These are phyloP conservation scores for Aspergillus biplanus DNA, from an alignment of 495 filamentous ascomycete species.

Conservation along the genomic window DNA sequence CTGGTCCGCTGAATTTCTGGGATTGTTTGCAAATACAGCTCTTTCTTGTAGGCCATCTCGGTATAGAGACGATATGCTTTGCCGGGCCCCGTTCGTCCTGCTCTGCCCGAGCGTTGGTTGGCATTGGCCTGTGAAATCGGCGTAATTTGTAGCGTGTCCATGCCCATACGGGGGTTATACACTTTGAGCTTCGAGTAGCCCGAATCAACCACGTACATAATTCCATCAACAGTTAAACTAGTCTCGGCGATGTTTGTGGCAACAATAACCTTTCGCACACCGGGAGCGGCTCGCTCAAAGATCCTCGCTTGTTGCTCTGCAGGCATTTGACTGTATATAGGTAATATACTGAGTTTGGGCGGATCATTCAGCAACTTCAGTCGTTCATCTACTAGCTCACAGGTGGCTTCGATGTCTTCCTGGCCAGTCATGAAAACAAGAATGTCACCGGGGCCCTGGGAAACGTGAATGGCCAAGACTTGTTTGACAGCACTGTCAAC, in stretches of 20 bases:
- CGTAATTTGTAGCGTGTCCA: conserved; percentile 98
- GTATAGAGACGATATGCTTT: conserved; percentile 96
- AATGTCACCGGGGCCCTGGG: conserved; percentile 89
- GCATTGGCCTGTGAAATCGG: conserved; percentile 98
- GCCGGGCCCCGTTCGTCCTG: conserved; percentile 92
- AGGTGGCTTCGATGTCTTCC: conserved; percentile 97
- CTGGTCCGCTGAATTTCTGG: conserved; percentile 98
- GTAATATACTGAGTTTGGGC: conserved; percentile 90
- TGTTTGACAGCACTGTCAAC: conserved; percentile 97
- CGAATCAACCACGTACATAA: conserved; percentile 98
- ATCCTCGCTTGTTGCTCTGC: conserved; percentile 97
- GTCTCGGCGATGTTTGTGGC: conserved; percentile 99
- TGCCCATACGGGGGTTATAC: conserved; percentile 98
- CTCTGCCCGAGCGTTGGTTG: conserved; percentile 89
- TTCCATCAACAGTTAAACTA: conserved; percentile 96
- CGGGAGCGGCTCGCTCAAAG: conserved; percentile 87
- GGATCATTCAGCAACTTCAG: conserved; percentile 93
- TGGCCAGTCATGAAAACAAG: conserved; percentile 99
- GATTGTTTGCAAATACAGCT: conserved; percentile 96
- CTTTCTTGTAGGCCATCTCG: conserved; percentile 92
- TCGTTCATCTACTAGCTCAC: conserved; percentile 87
- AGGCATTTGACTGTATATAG: conserved; percentile 99
- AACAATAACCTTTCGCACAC: conserved; percentile 95
- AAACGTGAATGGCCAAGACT: conserved; percentile 95
- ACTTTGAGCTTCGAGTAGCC: conserved; percentile 98